Evolutionary conservation across 1,139 yeast species (phyloP).

Genomic region (Yamadazyma jaroonii): DNA sequence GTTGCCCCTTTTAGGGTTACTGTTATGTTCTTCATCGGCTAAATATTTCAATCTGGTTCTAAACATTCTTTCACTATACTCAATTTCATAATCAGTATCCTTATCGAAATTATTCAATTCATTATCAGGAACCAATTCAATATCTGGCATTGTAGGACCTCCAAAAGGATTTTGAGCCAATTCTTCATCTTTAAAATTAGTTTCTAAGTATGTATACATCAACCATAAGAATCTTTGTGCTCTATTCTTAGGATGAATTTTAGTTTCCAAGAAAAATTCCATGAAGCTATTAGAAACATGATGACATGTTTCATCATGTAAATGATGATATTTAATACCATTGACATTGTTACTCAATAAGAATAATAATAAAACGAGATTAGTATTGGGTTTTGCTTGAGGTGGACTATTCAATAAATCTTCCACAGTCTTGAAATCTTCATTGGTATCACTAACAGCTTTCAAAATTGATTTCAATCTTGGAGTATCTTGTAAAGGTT

Average conservation of each 20-base stretch:
- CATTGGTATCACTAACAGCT: conserved; percentile 60
- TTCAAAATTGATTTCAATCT: conserved; percentile 84
- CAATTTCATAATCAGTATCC: conserved; percentile 70
- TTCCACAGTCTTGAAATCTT: conserved; percentile 40
- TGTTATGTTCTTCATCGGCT: conserved; percentile 42
- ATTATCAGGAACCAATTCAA: conserved; percentile 38
- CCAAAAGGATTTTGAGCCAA: conserved; percentile 67
- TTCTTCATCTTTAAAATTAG: conserved; percentile 54
- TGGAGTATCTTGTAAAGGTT: conserved; percentile 93
- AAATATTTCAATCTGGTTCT: conserved; percentile 58
- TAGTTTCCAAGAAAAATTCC: conserved; percentile 61
- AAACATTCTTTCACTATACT: conserved; percentile 70
- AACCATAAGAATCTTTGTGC: conserved; percentile 82
- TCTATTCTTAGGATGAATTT: conserved; percentile 56
- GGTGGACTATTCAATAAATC: conserved; percentile 41
- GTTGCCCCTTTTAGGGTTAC: conserved; percentile 33
- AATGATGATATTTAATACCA: conserved; percentile 35
- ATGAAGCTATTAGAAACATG: conserved; percentile 41
- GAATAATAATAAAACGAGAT: conserved; percentile 72
- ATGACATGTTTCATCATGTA: conserved; percentile 14
- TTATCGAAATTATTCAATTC: conserved; percentile 50
- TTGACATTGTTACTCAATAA: conserved; percentile 65
- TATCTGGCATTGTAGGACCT: conserved; percentile 44
- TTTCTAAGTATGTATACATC: conserved; percentile 74
- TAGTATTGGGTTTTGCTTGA: conserved; percentile 43